Conservation (phyloP, 2,329 filamentous ascomycete species). For the Epichloe gansuensis region DNA sequence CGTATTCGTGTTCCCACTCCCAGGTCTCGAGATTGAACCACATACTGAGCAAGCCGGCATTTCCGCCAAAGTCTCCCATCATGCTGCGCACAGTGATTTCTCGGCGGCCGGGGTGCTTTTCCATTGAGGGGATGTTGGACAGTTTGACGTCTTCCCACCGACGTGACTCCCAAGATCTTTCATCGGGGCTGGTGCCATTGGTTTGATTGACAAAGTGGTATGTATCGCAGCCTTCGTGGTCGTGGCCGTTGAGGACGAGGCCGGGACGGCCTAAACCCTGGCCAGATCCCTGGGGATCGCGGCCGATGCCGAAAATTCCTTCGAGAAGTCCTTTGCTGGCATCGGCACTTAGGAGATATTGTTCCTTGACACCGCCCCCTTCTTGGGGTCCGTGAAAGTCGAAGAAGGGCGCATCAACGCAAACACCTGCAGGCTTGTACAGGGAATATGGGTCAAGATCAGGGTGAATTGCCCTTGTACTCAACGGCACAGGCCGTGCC, state of each 20-base stretch:
- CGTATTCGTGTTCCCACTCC: constrained; percentile 76
- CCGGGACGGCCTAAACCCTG: constrained; percentile 58
- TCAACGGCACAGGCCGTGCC: constrained; percentile 48
- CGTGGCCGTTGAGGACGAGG: constrained; percentile 82
- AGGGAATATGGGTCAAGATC: constrained; percentile 82
- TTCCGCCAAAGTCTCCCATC: constrained; percentile 95
- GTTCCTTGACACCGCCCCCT: constrained; percentile 67
- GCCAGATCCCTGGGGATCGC: constrained; percentile 43
- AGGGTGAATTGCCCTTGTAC: constrained; percentile 59
- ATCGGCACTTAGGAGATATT: constrained; percentile 73
- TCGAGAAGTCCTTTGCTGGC: constrained; percentile 68
- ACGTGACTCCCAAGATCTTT: constrained; percentile 37
- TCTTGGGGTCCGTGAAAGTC: constrained; percentile 58
- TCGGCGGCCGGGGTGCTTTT: constrained; percentile 51
- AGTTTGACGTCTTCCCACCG: constrained; percentile 34
- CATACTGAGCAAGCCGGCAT: constrained; percentile 73
- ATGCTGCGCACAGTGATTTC: constrained; percentile 94
- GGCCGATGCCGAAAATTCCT: constrained; percentile 69
- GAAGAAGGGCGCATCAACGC: constrained; percentile 75
- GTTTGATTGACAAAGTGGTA: constrained; percentile 69
- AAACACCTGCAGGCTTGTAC: constrained; percentile 71
- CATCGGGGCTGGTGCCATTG: constrained; percentile 23
- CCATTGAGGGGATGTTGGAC: constrained; percentile 27
- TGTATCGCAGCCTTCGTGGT: constrained; percentile 88
- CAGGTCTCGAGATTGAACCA: constrained; percentile 70